These are phyloP conservation scores for Paxillus involutus DNA, from an alignment of 768 basidiomycete genomes.

Conservation along the genomic window DNA sequence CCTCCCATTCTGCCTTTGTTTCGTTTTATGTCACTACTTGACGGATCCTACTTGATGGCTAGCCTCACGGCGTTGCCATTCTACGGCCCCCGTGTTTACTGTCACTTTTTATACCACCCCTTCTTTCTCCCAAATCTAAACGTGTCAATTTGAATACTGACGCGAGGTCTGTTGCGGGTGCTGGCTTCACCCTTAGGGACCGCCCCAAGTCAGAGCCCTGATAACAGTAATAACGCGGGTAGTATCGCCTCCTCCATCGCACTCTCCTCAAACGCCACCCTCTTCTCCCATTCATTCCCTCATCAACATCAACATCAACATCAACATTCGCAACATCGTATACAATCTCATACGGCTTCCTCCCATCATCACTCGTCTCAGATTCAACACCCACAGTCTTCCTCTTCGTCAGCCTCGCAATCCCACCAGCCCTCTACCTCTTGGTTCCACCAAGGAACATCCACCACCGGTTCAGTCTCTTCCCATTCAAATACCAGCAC, in stretches of 20 bases:
- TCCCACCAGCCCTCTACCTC: neutral
- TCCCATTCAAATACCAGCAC: neutral
- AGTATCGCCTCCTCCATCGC: neutral
- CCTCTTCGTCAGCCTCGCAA: neutral
- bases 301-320: neutral
- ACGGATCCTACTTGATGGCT: slow-evolving; percentile 13
- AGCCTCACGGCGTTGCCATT: too few relatives aligned
- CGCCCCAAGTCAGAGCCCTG: neutral
- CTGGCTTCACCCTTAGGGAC: slow-evolving; percentile 4
- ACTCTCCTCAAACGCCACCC: neutral
- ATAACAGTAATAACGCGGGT: neutral
- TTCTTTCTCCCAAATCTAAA: neutral
- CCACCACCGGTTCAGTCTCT: neutral
- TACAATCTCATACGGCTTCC: neutral
- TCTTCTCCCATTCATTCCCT: neutral
- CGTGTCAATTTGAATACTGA: slow-evolving; percentile 1
- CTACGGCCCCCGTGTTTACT: too few relatives aligned
- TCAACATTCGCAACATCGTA: neutral
- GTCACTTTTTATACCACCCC: neutral
- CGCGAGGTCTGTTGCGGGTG: neutral
- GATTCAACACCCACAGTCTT: neutral
- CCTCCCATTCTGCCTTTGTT: neutral
- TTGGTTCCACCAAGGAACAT: slow-evolving; percentile 1
- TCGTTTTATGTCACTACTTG: slow-evolving; percentile 7
- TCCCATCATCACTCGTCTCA: slow-evolving; percentile 2